Base-by-base conservation (phyloP, 2,329 filamentous ascomycete species). In the Trichophyton mentagrophytes region DNA sequence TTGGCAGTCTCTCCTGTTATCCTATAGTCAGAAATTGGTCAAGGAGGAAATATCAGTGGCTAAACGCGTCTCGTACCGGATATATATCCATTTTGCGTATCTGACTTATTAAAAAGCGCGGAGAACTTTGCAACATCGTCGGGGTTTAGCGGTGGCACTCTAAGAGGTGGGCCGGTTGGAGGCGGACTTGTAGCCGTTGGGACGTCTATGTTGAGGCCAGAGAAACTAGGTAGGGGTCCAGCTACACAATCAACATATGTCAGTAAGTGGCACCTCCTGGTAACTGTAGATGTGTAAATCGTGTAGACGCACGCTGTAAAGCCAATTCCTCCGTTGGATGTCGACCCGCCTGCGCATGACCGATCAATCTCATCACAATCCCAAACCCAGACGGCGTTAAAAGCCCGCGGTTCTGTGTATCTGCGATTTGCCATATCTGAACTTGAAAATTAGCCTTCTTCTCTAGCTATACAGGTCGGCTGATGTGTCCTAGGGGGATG, bases 381-480 rank as follows among this genome's bases (percentile, higher is more conserved):
- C 91, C 89, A 76, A 99, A 99, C 71, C 92, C 93, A 47, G 90
- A 84, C 20, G 90, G 90, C 38, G 91, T 96, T 66, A 99, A 79
- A 67, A 97, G 88, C 59, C 93, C 93, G 65, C 91, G 85, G 78
- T 99, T 99, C 78, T 97, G 92, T 66, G 84, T 90, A 77, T 99
- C 93, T 67, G 93, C 92, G 73, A 99, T 93, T 77, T 97, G 92
- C 93, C 93, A 99, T 81, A 99, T 97, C 88, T 96, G 74, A 62
- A 65, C 30, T 27, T 8, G 6, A 42, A 22, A n/a, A 22, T 58
- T 44, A 58, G 55, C 55, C 1, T 2, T 6, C 9, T 22, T 9
- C 15, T 8, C 17, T n/a, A 15, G 17, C 33, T 25, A 25, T 30
- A 40, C 3, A 11, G 11, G 13, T 15, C 38, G 1, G 11, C 8